phyloP scores from a whole-genome alignment of 2,329 filamentous ascomycete genomes.

The Capronia epimyces region DNA sequence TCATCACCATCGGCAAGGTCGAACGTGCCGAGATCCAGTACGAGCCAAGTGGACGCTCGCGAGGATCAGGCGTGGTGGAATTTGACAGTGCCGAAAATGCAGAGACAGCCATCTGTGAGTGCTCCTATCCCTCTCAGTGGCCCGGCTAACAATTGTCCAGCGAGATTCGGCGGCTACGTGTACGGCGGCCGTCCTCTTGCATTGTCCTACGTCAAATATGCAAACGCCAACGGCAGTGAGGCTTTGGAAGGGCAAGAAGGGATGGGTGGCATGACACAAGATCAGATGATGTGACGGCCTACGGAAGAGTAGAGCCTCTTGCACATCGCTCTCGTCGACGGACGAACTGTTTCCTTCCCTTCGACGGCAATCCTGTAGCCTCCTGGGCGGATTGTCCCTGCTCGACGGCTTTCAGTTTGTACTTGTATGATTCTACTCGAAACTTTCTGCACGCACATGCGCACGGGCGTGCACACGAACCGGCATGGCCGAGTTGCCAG shows the following conservation, averaged over 20 bases:
- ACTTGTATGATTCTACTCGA: slow-evolving; percentile 1
- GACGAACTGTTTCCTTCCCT: not conserved
- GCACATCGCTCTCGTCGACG: not conserved
- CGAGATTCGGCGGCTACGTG: slow-evolving; percentile 96
- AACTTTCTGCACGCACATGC: not conserved
- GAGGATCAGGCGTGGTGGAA: slow-evolving; percentile 91
- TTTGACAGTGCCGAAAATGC: slow-evolving; percentile 80
- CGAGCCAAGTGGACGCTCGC: slow-evolving; percentile 89
- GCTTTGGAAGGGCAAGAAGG: slow-evolving; percentile 77
- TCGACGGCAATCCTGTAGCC: not conserved
- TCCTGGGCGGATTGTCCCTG: not conserved
- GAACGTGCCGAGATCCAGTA: slow-evolving; percentile 99
- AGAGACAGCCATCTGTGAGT: slow-evolving; percentile 75
- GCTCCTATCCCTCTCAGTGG: not conserved
- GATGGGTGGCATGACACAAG: slow-evolving; percentile 72
- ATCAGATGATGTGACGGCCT: slow-evolving; percentile 79
- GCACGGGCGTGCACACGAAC: no score
- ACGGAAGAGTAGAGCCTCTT: not conserved
- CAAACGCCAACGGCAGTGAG: slow-evolving; percentile 61
- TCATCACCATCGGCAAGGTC: slow-evolving; percentile 96
- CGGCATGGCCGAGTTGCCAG: not conserved
- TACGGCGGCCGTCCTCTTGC: slow-evolving; percentile 93
- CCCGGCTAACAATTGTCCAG: slow-evolving; percentile 34
- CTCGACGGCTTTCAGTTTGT: not conserved
- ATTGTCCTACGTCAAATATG: slow-evolving; percentile 89